Conservation (phyloP, 768 basidiomycete genomes). For the Boletus sp. region DNA sequence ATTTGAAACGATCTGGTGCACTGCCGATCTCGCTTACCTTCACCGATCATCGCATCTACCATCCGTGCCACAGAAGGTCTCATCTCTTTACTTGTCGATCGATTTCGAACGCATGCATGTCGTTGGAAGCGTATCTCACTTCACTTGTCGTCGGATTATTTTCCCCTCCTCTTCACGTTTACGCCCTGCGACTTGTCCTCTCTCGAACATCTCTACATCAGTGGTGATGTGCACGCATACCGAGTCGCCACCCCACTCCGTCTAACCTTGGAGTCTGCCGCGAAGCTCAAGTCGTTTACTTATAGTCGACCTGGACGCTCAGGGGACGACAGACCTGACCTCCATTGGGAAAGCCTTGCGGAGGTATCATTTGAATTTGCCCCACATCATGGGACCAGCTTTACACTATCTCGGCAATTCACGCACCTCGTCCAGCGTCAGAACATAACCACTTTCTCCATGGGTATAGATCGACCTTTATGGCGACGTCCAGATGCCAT, state of each 20-base stretch:
- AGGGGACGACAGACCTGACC: background rate
- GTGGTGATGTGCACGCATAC: background rate
- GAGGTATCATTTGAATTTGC: slow-evolving; percentile 15
- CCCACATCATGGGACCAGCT: slow-evolving; percentile 1
- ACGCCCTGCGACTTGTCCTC: slow-evolving; percentile 14
- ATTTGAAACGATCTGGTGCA: slow-evolving; percentile 12
- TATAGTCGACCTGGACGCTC: slow-evolving; percentile 5
- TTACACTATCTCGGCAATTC: slow-evolving; percentile 5
- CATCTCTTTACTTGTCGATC: slow-evolving; percentile 10
- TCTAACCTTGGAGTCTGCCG: slow-evolving; percentile 10
- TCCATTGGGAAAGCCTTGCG: slow-evolving; percentile 13
- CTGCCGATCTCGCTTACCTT: slow-evolving; percentile 20
- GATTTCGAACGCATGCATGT: slow-evolving; percentile 10
- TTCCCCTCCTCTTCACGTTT: slow-evolving; percentile 15
- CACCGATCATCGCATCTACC: slow-evolving; percentile 17
- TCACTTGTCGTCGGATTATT: slow-evolving; percentile 9
- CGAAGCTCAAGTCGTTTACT: slow-evolving; percentile 15
- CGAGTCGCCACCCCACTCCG: background rate
- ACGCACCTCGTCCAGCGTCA: slow-evolving; percentile 8
- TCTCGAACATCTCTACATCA: slow-evolving; percentile 14
- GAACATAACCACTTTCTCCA: slow-evolving; percentile 20
- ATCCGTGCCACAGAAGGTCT: slow-evolving; percentile 4
- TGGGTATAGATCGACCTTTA: slow-evolving; percentile 14
- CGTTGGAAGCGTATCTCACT: slow-evolving; percentile 21
- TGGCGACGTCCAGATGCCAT: background rate